Percentiles rank a stretch among this genome's conserved stretches.
These are phyloP conservation scores for Fusarium marasasianum DNA, from an alignment of 2,329 filamentous ascomycete species.

Conservation along the genomic window DNA sequence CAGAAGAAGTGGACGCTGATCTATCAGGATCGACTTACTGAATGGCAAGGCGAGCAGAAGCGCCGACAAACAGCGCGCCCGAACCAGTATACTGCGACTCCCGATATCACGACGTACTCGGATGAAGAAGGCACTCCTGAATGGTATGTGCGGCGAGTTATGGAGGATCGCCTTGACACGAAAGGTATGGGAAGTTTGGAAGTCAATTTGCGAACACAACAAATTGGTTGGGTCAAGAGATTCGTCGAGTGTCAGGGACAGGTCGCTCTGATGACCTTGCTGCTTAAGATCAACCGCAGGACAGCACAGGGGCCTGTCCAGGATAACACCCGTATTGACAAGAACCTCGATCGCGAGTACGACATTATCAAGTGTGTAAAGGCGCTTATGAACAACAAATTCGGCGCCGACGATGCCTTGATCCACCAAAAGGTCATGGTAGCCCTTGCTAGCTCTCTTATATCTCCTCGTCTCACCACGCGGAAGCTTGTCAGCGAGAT, in stretches of 20 bases:
- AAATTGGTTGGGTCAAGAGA: constrained; percentile 95
- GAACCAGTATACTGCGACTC: constrained; percentile 73
- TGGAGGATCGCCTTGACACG: constrained; percentile 92
- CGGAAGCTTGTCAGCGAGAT: constrained; percentile 96
- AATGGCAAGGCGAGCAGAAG: constrained; percentile 95
- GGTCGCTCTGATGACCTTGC: constrained; percentile 91
- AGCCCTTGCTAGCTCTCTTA: constrained; percentile 85
- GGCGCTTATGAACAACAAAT: constrained; percentile 99
- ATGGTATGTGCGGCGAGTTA: constrained; percentile 96
- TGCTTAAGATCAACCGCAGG: constrained; percentile 92
- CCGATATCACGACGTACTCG: constrained; percentile 78
- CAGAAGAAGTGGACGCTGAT: constrained; percentile 98
- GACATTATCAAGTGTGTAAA: constrained; percentile 98
- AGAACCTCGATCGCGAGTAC: constrained; percentile 90
- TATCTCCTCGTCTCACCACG: constrained; percentile 88
- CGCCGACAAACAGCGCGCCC: constrained; percentile 78
- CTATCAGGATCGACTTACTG: constrained; percentile 91
- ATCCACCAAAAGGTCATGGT: constrained; percentile 90
- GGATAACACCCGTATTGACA: constrained; percentile 69
- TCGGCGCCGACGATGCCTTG: constrained; percentile 94
- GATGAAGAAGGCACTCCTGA: constrained; percentile 97
- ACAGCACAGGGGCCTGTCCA: constrained; percentile 77
- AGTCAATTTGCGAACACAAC: constrained; percentile 94
- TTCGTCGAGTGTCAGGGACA: constrained; percentile 98
- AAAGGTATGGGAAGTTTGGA: constrained; percentile 94